Evolutionary conservation across 345 rosid species (phyloP), one percentile per base, ranked within the genome.

Genomic region (Rhizophora apiculata): DNA sequence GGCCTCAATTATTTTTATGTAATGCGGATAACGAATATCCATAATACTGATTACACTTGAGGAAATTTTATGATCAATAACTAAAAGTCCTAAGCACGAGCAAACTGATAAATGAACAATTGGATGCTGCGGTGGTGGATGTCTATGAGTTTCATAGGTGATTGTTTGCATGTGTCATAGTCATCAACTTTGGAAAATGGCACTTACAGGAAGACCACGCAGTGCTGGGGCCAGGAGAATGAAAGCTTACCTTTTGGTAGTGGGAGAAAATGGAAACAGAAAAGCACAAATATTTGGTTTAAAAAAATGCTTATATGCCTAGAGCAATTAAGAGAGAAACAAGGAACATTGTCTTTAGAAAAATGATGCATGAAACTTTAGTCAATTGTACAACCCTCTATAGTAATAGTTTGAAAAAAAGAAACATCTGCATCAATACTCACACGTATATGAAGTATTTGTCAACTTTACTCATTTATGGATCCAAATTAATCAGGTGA

Each of bases 181-280:
- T 74, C 52, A 11, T 21, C 34, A 49, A 4, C 37, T 30, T 29
- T 37, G 52, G 32, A 8, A 62, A 43, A 8, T 61, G 56, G 61
- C 68, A 62, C 71, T 46, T 36, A 55, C 58, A 37, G 43, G 57
- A 58, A 51, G 73, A 52, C 77, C 72, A 61, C 34, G 65, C 43
- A 36, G 19, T n/a, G 2, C 13, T 21, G 71, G 74, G 68, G 56
- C 69, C 74, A 64, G 26, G 18, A 34, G 75, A 70, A 78, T 70
- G 67, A 61, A 6, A 34, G 30, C 58, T 37, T 67, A 30, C 62
- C 37, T 49, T 34, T 65, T 39, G 15, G 24, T 13, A 65, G 74
- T 56, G 72, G 77, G 27, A 56, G 20, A 13, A 24, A 60, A 64
- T 21, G 18, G 68, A 20, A 36, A 59, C 0, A 27, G 20, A 6